These are phyloP conservation scores for Candida michaelii DNA, from an alignment of 805 yeast genomes.

Conservation along the genomic window DNA sequence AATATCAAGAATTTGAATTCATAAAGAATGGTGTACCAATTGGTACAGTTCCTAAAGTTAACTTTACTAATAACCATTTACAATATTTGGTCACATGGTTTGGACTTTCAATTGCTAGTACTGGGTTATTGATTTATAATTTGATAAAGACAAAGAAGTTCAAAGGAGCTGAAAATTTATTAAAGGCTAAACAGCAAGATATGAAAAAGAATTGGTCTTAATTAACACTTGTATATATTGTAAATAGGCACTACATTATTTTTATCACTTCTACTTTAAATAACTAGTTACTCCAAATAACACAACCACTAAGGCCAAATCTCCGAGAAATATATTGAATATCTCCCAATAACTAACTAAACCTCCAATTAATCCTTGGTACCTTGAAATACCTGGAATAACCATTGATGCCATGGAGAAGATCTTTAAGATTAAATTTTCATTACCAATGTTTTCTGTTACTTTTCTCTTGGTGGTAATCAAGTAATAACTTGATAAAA, in stretches of 20 bases:
- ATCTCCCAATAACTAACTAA: slow-evolving; percentile 38
- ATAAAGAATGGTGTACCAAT: slow-evolving; percentile 84
- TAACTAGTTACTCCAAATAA: slow-evolving; percentile 38
- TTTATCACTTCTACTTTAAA: not conserved
- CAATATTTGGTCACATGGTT: slow-evolving; percentile 96
- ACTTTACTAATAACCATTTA: slow-evolving; percentile 82
- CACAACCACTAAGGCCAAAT: slow-evolving; percentile 35
- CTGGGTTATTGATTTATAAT: slow-evolving; percentile 55
- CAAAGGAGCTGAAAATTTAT: slow-evolving; percentile 38
- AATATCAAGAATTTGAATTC: slow-evolving; percentile 52
- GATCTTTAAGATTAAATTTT: slow-evolving; percentile 26
- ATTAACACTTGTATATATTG: slow-evolving; percentile 2
- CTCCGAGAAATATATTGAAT: slow-evolving; percentile 35
- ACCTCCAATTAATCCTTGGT: slow-evolving; percentile 28
- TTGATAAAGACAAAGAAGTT: slow-evolving; percentile 30
- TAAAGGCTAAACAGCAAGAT: slow-evolving; percentile 39
- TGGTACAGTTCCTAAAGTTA: slow-evolving; percentile 79
- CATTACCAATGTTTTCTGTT: slow-evolving; percentile 24
- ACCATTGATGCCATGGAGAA: slow-evolving; percentile 34
- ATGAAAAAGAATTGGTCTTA: slow-evolving; percentile 28
- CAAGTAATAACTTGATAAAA: slow-evolving; percentile 34
- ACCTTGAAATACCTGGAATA: slow-evolving; percentile 30
- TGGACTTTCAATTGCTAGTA: slow-evolving; percentile 73
- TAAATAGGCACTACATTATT: not conserved
- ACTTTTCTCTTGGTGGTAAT: slow-evolving; percentile 25